Conservation (phyloP, 2,329 filamentous ascomycete genomes). For the Knoxdaviesia proteae region DNA sequence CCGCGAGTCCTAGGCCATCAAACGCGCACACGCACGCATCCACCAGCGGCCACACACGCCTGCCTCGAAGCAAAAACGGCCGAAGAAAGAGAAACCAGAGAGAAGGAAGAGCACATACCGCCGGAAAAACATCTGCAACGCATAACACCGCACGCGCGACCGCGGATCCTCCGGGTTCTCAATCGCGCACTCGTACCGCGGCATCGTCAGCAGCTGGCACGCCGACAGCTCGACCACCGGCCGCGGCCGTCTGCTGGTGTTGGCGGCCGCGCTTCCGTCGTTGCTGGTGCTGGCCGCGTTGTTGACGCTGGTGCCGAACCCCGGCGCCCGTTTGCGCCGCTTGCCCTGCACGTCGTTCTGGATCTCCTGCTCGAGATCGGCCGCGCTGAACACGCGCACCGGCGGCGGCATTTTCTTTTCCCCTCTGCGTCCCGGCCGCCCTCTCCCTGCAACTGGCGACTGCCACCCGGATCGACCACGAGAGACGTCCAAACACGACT, state of each 20-base stretch:
- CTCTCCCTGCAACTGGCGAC: too few relatives aligned
- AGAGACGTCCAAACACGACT: too few relatives aligned
- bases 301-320: conserved; percentile 6
- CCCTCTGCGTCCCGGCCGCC: neutral
- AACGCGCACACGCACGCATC: neutral
- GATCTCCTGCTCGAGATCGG: conserved; percentile 25
- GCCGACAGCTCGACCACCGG: conserved; percentile 26
- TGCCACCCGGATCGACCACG: too few relatives aligned
- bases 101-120: conserved; percentile 21
- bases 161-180: conserved; percentile 22
- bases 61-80: neutral
- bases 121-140: conserved; percentile 37
- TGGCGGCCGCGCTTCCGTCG: too few relatives aligned
- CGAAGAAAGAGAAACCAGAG: neutral
- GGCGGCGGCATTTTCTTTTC: conserved; percentile 35
- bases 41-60: too few relatives aligned
- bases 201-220: conserved; percentile 35
- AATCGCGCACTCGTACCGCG: conserved; percentile 40
- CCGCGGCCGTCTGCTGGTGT: neutral
- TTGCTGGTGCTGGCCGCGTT: too few relatives aligned
- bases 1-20: neutral
- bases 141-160: conserved; percentile 31
- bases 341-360: conserved; percentile 27
- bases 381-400: conserved; percentile 30
- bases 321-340: conserved; percentile 25